Percentiles rank a stretch among this genome's conserved stretches.
Evolutionary conservation across 495 filamentous ascomycete species (phyloP).

Genomic region (Trichoderma orchidacearum): DNA sequence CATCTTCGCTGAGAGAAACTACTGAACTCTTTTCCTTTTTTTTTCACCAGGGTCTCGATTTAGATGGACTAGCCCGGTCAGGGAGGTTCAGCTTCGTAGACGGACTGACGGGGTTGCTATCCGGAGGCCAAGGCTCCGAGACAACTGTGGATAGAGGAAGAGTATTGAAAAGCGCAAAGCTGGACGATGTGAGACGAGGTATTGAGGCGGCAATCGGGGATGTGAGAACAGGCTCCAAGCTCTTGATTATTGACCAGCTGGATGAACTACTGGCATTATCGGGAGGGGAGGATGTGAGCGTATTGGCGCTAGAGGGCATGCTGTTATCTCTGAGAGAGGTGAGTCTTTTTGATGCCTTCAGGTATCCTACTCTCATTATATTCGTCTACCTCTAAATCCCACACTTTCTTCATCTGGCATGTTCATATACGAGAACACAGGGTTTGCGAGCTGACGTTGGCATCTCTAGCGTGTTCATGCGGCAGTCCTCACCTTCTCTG

Average conservation of each 20-base stretch:
- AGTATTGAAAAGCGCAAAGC: not conserved
- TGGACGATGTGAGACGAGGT: conserved; percentile 11
- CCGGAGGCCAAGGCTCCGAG: not conserved
- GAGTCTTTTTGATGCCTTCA: conserved; percentile 7
- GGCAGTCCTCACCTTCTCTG: conserved; percentile 50
- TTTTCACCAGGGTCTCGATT: conserved; percentile 49
- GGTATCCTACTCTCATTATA: too few relatives aligned
- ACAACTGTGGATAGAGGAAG: not conserved
- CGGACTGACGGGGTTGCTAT: conserved; percentile 43
- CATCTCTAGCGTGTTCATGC: conserved; percentile 34
- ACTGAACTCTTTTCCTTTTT: not conserved
- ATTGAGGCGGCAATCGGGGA: conserved; percentile 18
- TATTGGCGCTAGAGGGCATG: conserved; percentile 21
- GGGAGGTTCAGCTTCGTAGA: conserved; percentile 59
- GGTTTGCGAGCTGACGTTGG: conserved; percentile 11
- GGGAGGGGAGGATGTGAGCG: conserved; percentile 10
- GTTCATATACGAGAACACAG: too few relatives aligned
- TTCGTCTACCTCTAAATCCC: too few relatives aligned
- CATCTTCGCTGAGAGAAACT: not conserved
- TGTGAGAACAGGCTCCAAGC: conserved; percentile 17
- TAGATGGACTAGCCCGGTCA: conserved; percentile 41
- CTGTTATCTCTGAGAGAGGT: conserved; percentile 42
- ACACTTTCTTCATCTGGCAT: too few relatives aligned
- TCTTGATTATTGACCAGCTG: conserved; percentile 41
- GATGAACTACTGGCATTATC: conserved; percentile 41